Evolutionary conservation across 2,329 filamentous ascomycete genomes (phyloP).

Genomic region (Xylaria sp.): DNA sequence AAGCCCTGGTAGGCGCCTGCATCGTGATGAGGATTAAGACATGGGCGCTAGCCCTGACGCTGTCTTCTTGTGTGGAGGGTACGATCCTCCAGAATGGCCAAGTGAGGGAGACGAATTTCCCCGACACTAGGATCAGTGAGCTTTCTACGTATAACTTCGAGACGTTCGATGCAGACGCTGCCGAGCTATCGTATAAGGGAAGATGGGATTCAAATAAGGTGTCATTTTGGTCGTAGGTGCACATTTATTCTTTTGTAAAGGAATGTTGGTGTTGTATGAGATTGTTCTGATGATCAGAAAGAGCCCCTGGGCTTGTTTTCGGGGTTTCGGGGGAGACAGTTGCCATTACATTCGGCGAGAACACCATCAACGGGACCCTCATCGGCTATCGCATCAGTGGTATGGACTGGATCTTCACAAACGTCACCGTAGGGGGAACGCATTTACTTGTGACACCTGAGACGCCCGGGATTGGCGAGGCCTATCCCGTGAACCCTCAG

Average conservation of each 20-base stretch:
- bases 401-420: slow-evolving; percentile 70
- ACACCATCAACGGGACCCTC: slow-evolving; percentile 61
- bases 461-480: slow-evolving; percentile 59
- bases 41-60: slow-evolving; percentile 31
- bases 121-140: slow-evolving; percentile 53
- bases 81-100: slow-evolving; percentile 58
- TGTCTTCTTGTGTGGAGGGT: slow-evolving; percentile 37
- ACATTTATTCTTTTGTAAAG: neutral
- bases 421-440: slow-evolving; percentile 66
- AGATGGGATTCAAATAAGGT: slow-evolving; percentile 70
- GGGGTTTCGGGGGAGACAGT: slow-evolving; percentile 65
- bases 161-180: slow-evolving; percentile 62
- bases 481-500: slow-evolving; percentile 56
- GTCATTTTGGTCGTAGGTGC: slow-evolving; percentile 69
- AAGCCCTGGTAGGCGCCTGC: neutral
- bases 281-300: slow-evolving; percentile 41
- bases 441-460: slow-evolving; percentile 63
- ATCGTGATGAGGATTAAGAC: slow-evolving; percentile 36
- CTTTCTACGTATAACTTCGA: slow-evolving; percentile 50
- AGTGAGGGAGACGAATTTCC: slow-evolving; percentile 54
- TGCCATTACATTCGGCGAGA: slow-evolving; percentile 64
- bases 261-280: slow-evolving; percentile 3
- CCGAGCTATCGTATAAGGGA: slow-evolving; percentile 70
- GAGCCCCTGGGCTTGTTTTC: slow-evolving; percentile 65
- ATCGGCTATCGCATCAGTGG: slow-evolving; percentile 68